These are phyloP conservation scores for Hibiscus syriacus DNA, from an alignment of 345 rosid genomes.

Conservation along the genomic window DNA sequence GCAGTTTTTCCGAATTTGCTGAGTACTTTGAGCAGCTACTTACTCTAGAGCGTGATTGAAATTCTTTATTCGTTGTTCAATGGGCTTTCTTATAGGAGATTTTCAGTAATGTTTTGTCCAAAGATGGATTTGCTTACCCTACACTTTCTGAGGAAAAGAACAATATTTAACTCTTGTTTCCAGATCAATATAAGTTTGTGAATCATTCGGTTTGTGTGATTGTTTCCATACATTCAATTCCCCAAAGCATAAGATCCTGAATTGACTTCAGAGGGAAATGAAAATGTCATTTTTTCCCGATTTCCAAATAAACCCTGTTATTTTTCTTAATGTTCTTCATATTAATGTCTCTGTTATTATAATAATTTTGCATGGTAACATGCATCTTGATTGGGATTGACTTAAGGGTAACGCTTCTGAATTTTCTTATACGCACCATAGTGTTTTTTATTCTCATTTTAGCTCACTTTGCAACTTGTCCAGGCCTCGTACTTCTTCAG, in stretches of 20 bases:
- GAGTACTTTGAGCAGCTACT: neutral
- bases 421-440: neutral
- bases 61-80: neutral
- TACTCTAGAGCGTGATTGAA: neutral
- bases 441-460: neutral
- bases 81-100: neutral
- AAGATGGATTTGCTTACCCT: neutral
- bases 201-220: neutral
- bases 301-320: neutral
- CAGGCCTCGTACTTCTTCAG: slow-evolving; percentile 31
- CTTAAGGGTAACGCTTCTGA: neutral
- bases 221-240: neutral
- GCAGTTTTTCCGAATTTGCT: neutral
- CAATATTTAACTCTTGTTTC: neutral
- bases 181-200: too few relatives aligned
- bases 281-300: neutral
- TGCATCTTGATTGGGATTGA: neutral
- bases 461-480: slow-evolving; percentile 1
- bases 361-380: neutral
- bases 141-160: neutral
- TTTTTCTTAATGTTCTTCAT: neutral
- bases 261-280: neutral
- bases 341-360: neutral
- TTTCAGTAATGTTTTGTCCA: neutral
- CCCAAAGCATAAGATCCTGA: neutral